These are phyloP conservation scores for Saprolegnia diclina DNA, from an alignment of 352 stramenopile species.

Conservation along the genomic window DNA sequence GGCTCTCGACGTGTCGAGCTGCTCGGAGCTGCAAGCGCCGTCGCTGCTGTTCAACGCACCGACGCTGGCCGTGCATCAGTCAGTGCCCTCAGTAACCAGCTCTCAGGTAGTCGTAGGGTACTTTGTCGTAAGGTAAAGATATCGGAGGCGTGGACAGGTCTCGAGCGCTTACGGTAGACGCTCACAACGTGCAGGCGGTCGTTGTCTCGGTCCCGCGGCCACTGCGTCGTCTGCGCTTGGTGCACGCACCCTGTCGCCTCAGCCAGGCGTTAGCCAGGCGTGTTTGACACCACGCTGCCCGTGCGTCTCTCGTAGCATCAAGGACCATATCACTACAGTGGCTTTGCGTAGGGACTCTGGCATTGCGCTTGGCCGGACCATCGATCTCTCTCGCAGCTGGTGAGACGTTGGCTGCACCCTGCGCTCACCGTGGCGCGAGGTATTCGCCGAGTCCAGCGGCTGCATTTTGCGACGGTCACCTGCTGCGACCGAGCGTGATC, in stretches of 20 bases:
- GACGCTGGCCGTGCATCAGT: neutral
- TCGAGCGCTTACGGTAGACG: constrained; percentile 2
- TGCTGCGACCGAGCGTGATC: neutral
- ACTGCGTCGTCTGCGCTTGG: neutral
- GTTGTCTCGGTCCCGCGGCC: neutral
- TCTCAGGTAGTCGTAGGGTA: neutral
- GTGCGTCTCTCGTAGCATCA: neutral
- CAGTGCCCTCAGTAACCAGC: constrained; percentile 5
- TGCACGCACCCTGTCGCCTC: too few relatives aligned
- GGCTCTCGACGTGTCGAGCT: neutral
- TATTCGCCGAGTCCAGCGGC: neutral
- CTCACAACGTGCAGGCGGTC: constrained; percentile 2
- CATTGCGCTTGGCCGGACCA: too few relatives aligned
- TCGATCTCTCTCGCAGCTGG: constrained; percentile 22
- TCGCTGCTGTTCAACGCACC: neutral
- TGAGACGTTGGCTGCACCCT: too few relatives aligned
- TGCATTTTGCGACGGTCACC: constrained; percentile 8
- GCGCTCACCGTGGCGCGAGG: neutral
- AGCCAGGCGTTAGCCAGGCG: too few relatives aligned
- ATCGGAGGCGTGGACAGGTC: neutral
- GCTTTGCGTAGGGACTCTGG: neutral
- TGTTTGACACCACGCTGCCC: neutral
- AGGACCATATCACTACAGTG: neutral
- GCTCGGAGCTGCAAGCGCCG: neutral
- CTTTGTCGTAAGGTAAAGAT: neutral